Percentiles rank a stretch among this genome's conserved stretches.
These are phyloP conservation scores for Cyphellophora europaea DNA, from an alignment of 2,329 filamentous ascomycete genomes.

Conservation along the genomic window DNA sequence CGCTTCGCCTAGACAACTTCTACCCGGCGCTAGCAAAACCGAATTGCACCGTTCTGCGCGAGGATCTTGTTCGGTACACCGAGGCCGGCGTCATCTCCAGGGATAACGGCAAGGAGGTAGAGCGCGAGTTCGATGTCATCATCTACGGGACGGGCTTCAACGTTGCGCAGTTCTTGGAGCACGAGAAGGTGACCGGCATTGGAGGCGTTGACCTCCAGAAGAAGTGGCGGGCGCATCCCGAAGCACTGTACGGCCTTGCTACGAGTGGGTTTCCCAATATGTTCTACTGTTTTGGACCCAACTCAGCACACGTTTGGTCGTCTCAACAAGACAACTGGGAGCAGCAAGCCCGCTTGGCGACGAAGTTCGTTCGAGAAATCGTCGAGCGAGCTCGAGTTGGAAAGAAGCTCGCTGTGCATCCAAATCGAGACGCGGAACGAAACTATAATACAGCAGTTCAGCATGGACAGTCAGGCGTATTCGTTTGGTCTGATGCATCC, in stretches of 20 bases:
- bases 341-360: too few species aligned
- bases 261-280: slow-evolving; percentile 7
- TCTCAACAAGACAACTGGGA: too few species aligned
- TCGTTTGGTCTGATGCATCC: too few species aligned
- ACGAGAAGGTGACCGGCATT: slow-evolving; percentile 6
- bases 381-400: too few species aligned
- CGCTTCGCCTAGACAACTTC: slow-evolving; percentile 6
- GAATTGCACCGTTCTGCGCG: slow-evolving; percentile 8
- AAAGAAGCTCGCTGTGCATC: too few species aligned
- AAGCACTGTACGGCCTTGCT: slow-evolving; percentile 5
- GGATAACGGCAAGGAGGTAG: slow-evolving; percentile 3
- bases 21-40: slow-evolving; percentile 4
- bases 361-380: too few species aligned
- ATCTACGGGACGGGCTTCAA: slow-evolving; percentile 9
- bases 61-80: slow-evolving; percentile 7
- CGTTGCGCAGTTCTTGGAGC: slow-evolving; percentile 6
- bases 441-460: too few species aligned
- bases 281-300: slow-evolving; percentile 10
- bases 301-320: too few species aligned
- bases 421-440: too few species aligned
- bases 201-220: slow-evolving; percentile 7
- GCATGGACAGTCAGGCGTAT: too few species aligned
- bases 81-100: slow-evolving; percentile 6
- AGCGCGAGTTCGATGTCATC: slow-evolving; percentile 7
- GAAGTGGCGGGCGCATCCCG: slow-evolving; percentile 6